phyloP scores from a whole-genome alignment of 495 filamentous ascomycete species.

The Penicillium canariense region DNA sequence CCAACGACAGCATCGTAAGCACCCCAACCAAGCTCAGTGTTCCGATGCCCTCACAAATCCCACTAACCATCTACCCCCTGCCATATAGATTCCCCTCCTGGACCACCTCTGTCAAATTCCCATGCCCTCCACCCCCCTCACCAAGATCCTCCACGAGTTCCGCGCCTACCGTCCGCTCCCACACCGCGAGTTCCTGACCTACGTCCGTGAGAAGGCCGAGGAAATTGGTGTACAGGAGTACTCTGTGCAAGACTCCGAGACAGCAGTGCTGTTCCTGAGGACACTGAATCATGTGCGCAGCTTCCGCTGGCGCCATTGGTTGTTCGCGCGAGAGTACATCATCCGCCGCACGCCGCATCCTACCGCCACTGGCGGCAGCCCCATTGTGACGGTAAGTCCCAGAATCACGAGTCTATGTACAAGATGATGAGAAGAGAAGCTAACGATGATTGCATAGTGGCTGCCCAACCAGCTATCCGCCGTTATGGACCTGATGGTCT shows the following conservation, averaged over 20 bases:
- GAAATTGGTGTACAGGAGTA: conserved; percentile 59
- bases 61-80: not conserved
- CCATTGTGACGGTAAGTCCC: conserved; percentile 71
- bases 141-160: conserved; percentile 81
- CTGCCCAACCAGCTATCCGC: conserved; percentile 80
- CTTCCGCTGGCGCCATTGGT: conserved; percentile 92
- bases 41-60: not conserved
- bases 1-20: conserved; percentile 78
- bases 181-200: conserved; percentile 77
- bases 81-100: conserved; percentile 65
- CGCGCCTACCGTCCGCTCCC: conserved; percentile 79
- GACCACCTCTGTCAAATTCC: conserved; percentile 77
- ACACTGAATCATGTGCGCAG: conserved; percentile 81
- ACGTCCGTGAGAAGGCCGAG: conserved; percentile 57
- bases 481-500: conserved; percentile 72
- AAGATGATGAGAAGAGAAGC: not conserved
- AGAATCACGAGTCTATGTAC: not conserved
- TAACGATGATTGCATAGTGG: conserved; percentile 51
- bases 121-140: conserved; percentile 83
- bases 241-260: conserved; percentile 52
- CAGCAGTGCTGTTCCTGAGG: conserved; percentile 63
- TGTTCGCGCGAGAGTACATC: conserved; percentile 93
- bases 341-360: conserved; percentile 78
- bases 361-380: conserved; percentile 85
- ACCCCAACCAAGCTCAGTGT: not conserved